These are phyloP conservation scores for Metschnikowia cerradonensis DNA, from an alignment of 805 yeast genomes.

Conservation along the genomic window DNA sequence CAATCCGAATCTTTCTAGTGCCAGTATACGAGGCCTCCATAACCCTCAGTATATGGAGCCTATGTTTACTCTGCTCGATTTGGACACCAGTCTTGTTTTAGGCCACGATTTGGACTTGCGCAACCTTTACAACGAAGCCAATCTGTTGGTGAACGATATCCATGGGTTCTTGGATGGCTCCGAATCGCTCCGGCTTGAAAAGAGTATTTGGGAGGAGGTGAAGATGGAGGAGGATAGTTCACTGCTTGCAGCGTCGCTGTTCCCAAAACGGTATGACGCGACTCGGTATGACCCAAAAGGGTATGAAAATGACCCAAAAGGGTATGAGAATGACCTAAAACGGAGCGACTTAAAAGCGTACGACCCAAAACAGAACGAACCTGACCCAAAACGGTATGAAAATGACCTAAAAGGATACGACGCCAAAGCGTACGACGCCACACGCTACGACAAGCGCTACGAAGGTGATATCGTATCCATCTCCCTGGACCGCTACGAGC, in stretches of 20 bases:
- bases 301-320: neutral
- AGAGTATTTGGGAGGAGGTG: constrained; percentile 10
- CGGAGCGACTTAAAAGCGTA: no score
- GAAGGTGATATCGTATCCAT: no score
- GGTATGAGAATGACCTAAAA: neutral
- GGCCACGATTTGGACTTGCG: constrained; percentile 14
- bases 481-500: no score
- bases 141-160: constrained; percentile 31
- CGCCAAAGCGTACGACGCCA: no score
- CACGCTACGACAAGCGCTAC: no score
- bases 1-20: no score
- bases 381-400: neutral
- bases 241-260: no score
- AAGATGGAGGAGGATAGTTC: constrained; percentile 4
- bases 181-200: neutral
- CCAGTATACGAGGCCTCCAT: neutral
- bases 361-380: no score
- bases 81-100: neutral
- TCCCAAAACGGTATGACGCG: neutral
- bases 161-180: constrained; percentile 15
- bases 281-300: neutral
- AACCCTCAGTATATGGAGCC: neutral
- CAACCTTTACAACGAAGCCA: constrained; percentile 32
- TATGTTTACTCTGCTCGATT: neutral
- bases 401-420: no score